phyloP scores from a whole-genome alignment of 768 basidiomycete genomes.

The Amanita polypyramis region DNA sequence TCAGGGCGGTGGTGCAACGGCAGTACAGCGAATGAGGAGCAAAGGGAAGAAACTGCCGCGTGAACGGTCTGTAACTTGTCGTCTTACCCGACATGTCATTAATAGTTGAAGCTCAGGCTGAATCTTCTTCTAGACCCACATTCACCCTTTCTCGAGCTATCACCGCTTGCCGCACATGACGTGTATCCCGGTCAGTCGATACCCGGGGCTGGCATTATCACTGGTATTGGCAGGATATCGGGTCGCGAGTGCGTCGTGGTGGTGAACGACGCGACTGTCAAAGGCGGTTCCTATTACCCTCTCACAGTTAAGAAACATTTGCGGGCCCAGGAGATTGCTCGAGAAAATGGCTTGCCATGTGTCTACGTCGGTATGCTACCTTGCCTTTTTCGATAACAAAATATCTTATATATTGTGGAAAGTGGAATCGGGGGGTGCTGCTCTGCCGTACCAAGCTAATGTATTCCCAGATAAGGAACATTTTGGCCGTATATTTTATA shows the following conservation, averaged over 20 bases:
- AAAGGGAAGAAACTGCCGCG: slow-evolving; percentile 79
- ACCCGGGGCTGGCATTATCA: slow-evolving; percentile 86
- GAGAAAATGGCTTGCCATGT: slow-evolving; percentile 82
- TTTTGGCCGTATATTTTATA: slow-evolving; percentile 95
- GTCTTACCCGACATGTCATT: background rate
- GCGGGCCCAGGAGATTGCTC: slow-evolving; percentile 89
- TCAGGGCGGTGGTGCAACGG: slow-evolving; percentile 66
- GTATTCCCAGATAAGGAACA: slow-evolving; percentile 95
- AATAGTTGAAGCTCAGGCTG: slow-evolving; percentile 32
- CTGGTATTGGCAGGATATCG: slow-evolving; percentile 70
- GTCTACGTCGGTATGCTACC: slow-evolving; percentile 72
- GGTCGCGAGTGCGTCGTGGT: slow-evolving; percentile 82
- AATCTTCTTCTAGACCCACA: slow-evolving; percentile 70
- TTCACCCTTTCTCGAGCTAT: slow-evolving; percentile 86
- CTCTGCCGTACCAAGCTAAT: slow-evolving; percentile 86
- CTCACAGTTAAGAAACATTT: slow-evolving; percentile 94
- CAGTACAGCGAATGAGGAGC: slow-evolving; percentile 61
- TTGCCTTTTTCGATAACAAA: background rate
- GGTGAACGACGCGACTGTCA: slow-evolving; percentile 92
- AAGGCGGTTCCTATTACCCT: slow-evolving; percentile 89
- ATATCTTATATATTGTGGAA: slow-evolving; percentile 6
- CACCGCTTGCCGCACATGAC: slow-evolving; percentile 75
- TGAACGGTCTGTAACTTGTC: slow-evolving; percentile 48
- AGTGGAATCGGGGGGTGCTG: slow-evolving; percentile 95
- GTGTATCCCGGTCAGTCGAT: slow-evolving; percentile 70